phyloP scores from a whole-genome alignment of 2,329 filamentous ascomycete species.

The Zasmidium angulare region DNA sequence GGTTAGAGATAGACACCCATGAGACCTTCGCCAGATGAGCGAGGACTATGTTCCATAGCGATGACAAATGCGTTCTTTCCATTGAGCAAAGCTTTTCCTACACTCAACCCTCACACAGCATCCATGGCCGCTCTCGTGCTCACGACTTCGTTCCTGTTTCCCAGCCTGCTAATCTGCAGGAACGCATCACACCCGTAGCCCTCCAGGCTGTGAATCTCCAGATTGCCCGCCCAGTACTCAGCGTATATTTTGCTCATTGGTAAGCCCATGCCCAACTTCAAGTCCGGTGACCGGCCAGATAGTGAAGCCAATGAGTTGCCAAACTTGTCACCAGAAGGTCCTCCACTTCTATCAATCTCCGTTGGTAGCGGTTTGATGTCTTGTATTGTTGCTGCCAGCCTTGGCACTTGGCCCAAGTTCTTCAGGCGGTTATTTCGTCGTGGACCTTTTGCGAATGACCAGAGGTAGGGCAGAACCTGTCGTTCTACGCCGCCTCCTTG shows the following conservation, averaged over 20 bases:
- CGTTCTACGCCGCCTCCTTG: conserved; percentile 88
- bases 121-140: conserved; percentile 58
- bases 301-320: conserved; percentile 75
- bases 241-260: conserved; percentile 93
- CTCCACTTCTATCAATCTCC: conserved; percentile 21
- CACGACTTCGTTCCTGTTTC: conserved; percentile 96
- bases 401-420: conserved; percentile 83
- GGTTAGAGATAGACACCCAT: conserved; percentile 11
- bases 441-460: conserved; percentile 95
- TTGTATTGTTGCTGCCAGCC: conserved; percentile 90
- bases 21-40: background rate
- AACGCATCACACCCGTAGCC: conserved; percentile 97
- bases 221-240: conserved; percentile 93
- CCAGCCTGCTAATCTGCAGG: conserved; percentile 90
- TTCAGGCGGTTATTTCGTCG: conserved; percentile 73
- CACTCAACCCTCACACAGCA: conserved; percentile 6
- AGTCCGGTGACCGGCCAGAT: conserved; percentile 77
- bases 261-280: conserved; percentile 87
- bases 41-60: too few species aligned
- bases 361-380: conserved; percentile 41
- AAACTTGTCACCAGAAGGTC: conserved; percentile 36
- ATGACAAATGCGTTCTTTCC: too few species aligned
- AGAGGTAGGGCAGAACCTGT: conserved; percentile 82
- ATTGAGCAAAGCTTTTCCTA: background rate
- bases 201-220: conserved; percentile 88